Base-by-base conservation (phyloP, 1,284 basidiomycete genomes). In the Termitomyces sp. region DNA sequence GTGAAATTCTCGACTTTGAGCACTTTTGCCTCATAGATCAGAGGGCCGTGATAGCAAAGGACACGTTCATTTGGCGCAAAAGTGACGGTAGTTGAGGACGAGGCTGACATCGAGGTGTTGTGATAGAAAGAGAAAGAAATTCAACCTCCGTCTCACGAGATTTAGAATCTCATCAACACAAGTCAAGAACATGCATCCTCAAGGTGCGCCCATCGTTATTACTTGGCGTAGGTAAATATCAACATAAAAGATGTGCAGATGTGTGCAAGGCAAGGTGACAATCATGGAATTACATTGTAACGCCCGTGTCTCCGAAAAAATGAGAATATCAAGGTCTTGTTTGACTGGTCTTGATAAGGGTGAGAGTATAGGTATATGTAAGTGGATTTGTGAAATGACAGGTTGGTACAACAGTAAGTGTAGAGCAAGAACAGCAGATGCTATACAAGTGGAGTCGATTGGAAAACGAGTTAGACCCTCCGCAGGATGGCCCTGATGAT, bases 21-120 rank as follows among this genome's bases (percentile, higher is more conserved):
- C 13, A 99, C 79, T 71, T 97, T 97, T 31, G 94, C 95, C 69
- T 95, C 91, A 69, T 98, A 98, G 56, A 98, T 86, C 38, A 97
- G 78, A 3, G 93, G 93, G 0, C 93, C 93, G 66, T 98, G 95
- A 68, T 91, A 97, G 72, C 94, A 97, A 10, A 97, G 77, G 5
- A 94, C 91, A 61, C 85, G 84, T 70, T 97, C 94, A 65, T 86
- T 83, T 16, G 63, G 60, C 35, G 64, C 50, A 61, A 66, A 74
- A 19, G 63, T 62, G 13, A 58, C 40, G 2, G 57, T 21, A 2
- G 53, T 44, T 16, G 54, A 40, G 18, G 54, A 46, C 24, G 57
- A 51, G 40, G 54, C 30, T 26, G 57, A 56, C 57, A 58, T 58
- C n/a, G 24, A 6, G 30, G 21, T 13, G 8, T 21, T n/a, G 34